Percentiles rank a stretch among this genome's conserved stretches.
These are phyloP conservation scores for Trametes coccinea DNA, from an alignment of 768 basidiomycete species.

Conservation along the genomic window DNA sequence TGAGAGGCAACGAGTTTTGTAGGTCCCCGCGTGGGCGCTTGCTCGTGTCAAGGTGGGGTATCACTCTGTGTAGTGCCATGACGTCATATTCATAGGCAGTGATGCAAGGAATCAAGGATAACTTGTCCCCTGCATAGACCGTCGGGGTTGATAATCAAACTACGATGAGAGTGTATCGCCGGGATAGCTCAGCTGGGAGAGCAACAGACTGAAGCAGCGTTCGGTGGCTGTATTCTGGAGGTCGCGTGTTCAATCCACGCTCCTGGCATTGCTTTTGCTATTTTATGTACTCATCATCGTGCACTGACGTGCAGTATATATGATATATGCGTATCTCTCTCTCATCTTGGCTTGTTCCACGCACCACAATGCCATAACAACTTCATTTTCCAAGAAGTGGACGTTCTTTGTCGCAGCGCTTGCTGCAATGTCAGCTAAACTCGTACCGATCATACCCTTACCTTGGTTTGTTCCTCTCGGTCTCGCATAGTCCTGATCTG, in stretches of 20 bases:
- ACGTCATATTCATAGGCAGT: neutral
- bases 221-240: conserved; percentile 15
- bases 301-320: neutral
- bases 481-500: no score
- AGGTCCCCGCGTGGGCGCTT: neutral
- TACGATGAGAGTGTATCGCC: conserved; percentile 13
- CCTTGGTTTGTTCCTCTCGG: no score
- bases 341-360: no score
- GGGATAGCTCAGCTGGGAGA: conserved; percentile 40
- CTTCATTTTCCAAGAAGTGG: no score
- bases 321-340: neutral
- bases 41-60: neutral
- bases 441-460: no score
- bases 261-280: conserved; percentile 16
- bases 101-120: neutral
- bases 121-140: neutral
- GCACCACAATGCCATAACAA: no score
- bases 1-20: neutral
- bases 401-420: no score
- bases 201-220: conserved; percentile 36
- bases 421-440: no score
- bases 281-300: neutral
- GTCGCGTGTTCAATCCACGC: conserved; percentile 27
- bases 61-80: neutral
- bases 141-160: no score